Percentiles rank a stretch among this genome's conserved stretches.
Conservation (phyloP, 1,139 yeast genomes). For the Protomyces arabidopsidicola region DNA sequence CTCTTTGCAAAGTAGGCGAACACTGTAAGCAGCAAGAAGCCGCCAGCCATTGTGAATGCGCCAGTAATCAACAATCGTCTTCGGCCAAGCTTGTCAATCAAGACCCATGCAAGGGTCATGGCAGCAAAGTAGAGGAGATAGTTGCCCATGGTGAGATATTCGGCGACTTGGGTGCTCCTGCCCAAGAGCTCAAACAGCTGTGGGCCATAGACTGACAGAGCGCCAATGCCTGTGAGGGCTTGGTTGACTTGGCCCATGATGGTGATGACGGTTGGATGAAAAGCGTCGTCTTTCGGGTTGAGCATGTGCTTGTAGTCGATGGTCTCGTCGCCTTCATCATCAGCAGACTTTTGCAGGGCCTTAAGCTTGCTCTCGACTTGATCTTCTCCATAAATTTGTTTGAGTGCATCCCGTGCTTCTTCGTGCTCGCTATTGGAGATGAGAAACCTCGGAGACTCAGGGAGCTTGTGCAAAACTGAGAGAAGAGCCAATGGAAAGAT, state of each 20-base stretch:
- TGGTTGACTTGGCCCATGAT: constrained; percentile 26
- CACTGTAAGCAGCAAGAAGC: constrained; percentile 4
- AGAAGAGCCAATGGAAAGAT: constrained; percentile 16
- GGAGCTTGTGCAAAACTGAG: constrained; percentile 18
- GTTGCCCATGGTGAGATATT: constrained; percentile 24
- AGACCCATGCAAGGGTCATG: constrained; percentile 23
- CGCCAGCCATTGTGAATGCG: constrained; percentile 8
- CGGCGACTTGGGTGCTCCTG: constrained; percentile 8
- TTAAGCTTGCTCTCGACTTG: constrained; percentile 10
- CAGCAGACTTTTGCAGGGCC: constrained; percentile 19
- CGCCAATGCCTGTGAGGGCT: constrained; percentile 26
- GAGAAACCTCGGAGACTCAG: constrained; percentile 21
- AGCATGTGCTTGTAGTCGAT: constrained; percentile 20
- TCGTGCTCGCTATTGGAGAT: constrained; percentile 20
- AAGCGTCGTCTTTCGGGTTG: constrained; percentile 22
- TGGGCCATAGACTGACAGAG: constrained; percentile 20
- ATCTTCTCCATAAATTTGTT: constrained; percentile 6
- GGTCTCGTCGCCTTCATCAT: constrained; percentile 5
- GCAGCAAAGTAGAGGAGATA: constrained; percentile 16
- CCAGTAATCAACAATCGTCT: constrained; percentile 6
- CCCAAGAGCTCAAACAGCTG: constrained; percentile 20
- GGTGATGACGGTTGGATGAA: constrained; percentile 23
- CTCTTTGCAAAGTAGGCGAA: constrained; percentile 19
- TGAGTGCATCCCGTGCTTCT: constrained; percentile 3
- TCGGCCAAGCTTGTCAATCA: constrained; percentile 24